A percentile compares a stretch with the other conserved stretches of the same genome.
These are phyloP conservation scores for Crucihimalaya himalaica DNA, from an alignment of 345 rosid genomes.

Conservation along the genomic window DNA sequence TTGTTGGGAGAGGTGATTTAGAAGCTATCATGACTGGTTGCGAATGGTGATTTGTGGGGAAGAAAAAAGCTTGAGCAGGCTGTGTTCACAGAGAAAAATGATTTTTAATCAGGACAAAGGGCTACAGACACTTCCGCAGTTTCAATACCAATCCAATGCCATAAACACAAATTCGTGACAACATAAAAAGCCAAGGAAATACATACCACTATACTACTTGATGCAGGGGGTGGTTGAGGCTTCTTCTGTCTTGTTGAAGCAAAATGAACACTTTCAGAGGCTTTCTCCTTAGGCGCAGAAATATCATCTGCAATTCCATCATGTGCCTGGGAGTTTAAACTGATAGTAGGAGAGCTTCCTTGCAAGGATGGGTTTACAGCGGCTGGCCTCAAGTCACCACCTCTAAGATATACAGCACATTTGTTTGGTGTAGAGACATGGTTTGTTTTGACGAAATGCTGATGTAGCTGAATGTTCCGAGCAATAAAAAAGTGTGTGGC, in stretches of 20 bases:
- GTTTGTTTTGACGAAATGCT: constrained; percentile 49
- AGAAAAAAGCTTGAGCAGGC: constrained; percentile 55
- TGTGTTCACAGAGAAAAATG: constrained; percentile 24
- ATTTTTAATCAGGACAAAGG: background rate
- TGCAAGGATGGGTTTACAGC: constrained; percentile 41
- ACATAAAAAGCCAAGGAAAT: background rate
- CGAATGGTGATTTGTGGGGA: constrained; percentile 52
- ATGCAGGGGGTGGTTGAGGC: constrained; percentile 40
- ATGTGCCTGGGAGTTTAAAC: constrained; percentile 41
- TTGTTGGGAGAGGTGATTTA: constrained; percentile 35
- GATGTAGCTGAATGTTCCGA: constrained; percentile 53
- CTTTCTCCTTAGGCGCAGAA: constrained; percentile 40
- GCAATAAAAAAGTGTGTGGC: constrained; percentile 62
- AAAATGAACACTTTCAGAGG: constrained; percentile 39
- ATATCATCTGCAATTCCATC: constrained; percentile 32
- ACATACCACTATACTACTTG: constrained; percentile 52
- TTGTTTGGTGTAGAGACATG: constrained; percentile 45
- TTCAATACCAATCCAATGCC: background rate
- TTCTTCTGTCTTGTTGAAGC: constrained; percentile 40
- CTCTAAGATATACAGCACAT: constrained; percentile 37
- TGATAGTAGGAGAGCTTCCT: constrained; percentile 39
- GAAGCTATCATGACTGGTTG: constrained; percentile 37
- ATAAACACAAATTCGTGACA: background rate
- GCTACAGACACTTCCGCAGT: background rate
- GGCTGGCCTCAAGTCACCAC: constrained; percentile 38